phyloP scores from a whole-genome alignment of 768 basidiomycete species.

The Lentinula guzmanii region DNA sequence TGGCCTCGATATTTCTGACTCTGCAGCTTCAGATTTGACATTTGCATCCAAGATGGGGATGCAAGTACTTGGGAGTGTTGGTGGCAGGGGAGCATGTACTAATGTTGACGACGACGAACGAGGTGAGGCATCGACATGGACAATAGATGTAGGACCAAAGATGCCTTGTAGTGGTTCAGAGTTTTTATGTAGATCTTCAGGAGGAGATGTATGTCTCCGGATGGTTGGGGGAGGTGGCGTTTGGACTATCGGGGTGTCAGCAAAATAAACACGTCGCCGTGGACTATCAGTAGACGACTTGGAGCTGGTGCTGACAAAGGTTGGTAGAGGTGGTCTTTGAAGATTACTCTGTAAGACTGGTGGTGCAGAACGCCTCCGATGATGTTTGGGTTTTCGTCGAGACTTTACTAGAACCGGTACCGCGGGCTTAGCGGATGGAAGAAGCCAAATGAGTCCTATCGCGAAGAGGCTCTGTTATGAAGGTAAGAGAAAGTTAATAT shows the following conservation, averaged over 20 bases:
- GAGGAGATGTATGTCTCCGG: slow-evolving; percentile 15
- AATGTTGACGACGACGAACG: slow-evolving; percentile 17
- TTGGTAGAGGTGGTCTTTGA: background rate
- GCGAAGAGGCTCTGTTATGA: slow-evolving; percentile 19
- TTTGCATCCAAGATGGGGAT: slow-evolving; percentile 11
- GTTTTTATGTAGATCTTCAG: slow-evolving; percentile 6
- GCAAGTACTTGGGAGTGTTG: background rate
- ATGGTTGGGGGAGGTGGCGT: slow-evolving; percentile 2
- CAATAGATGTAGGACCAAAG: background rate
- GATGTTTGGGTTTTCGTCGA: slow-evolving; percentile 11
- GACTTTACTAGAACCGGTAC: slow-evolving; percentile 10
- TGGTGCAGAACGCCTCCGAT: slow-evolving; percentile 18
- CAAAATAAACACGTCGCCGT: slow-evolving; percentile 15
- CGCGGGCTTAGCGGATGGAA: slow-evolving; percentile 11
- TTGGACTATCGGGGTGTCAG: slow-evolving; percentile 9
- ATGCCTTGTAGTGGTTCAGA: background rate
- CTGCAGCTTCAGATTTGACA: slow-evolving; percentile 7
- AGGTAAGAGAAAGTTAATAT: background rate
- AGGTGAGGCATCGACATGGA: slow-evolving; percentile 10
- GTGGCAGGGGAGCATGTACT: slow-evolving; percentile 7
- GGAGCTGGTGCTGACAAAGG: background rate
- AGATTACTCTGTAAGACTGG: slow-evolving; percentile 9
- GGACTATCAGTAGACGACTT: background rate
- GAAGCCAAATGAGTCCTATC: slow-evolving; percentile 16
- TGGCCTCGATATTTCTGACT: background rate